These are phyloP conservation scores for Pelargonium citronellum DNA, from an alignment of 441 rosid species.

Conservation along the genomic window DNA sequence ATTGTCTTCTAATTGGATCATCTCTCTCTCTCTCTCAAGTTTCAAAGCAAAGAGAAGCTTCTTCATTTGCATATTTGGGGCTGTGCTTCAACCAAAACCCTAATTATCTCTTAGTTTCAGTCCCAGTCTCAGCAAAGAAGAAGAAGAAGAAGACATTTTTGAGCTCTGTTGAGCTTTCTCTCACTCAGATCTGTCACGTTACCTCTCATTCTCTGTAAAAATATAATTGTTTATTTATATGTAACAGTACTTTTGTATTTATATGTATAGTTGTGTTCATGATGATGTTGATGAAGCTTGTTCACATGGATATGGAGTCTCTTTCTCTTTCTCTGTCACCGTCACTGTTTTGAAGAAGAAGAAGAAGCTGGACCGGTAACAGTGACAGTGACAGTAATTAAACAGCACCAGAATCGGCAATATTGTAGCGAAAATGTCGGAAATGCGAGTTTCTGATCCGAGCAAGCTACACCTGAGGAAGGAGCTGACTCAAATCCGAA, in stretches of 20 bases:
- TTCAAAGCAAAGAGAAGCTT: no score
- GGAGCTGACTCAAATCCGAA: slow-evolving; percentile 87
- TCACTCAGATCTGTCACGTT: not conserved
- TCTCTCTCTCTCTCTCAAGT: not conserved
- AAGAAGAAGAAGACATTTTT: no score
- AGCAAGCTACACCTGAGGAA: slow-evolving; percentile 56
- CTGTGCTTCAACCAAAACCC: no score
- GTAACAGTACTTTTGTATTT: no score
- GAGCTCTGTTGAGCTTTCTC: not conserved
- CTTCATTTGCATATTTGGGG: no score
- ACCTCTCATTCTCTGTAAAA: not conserved
- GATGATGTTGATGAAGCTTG: not conserved
- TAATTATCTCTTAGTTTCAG: no score
- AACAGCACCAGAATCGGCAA: not conserved
- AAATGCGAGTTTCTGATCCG: slow-evolving; percentile 57
- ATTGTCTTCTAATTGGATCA: no score
- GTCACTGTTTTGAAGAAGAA: not conserved
- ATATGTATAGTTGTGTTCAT: not conserved
- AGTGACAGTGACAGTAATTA: no score
- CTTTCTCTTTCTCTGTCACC: not conserved
- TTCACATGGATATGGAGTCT: not conserved
- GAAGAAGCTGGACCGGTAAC: not conserved
- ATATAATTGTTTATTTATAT: no score
- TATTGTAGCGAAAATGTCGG: slow-evolving; percentile 36
- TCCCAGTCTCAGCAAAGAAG: no score